Evolutionary conservation across 1,284 basidiomycete genomes (phyloP).

Genomic region (Tranzscheliella williamsii): DNA sequence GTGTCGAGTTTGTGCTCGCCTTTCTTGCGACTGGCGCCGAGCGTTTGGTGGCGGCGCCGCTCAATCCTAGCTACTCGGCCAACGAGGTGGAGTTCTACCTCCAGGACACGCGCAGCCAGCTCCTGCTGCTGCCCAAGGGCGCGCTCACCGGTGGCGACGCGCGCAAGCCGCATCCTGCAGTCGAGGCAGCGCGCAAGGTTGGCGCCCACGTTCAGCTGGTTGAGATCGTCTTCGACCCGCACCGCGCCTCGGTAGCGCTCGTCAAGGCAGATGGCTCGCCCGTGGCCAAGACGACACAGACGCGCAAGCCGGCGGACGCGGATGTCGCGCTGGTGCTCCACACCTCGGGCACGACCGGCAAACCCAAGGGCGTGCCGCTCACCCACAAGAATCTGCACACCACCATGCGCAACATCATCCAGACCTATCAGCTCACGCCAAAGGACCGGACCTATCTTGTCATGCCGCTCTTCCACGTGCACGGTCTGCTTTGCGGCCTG

Average conservation of each 20-base stretch:
- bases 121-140: constrained; percentile 57
- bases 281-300: constrained; percentile 7
- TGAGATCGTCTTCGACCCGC: constrained; percentile 55
- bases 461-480: constrained; percentile 74
- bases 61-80: constrained; percentile 63
- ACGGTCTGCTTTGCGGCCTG: constrained; percentile 70
- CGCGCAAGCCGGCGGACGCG: constrained; percentile 34
- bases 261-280: constrained; percentile 26
- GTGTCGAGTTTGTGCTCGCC: constrained; percentile 61
- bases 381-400: constrained; percentile 68
- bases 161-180: constrained; percentile 43
- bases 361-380: constrained; percentile 67
- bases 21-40: constrained; percentile 60
- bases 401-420: constrained; percentile 66
- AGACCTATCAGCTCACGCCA: constrained; percentile 65
- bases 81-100: constrained; percentile 62
- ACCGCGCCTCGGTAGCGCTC: constrained; percentile 33
- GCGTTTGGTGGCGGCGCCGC: constrained; percentile 62
- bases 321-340: constrained; percentile 66
- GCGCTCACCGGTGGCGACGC: constrained; percentile 16
- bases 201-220: constrained; percentile 51
- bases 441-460: constrained; percentile 65
- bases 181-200: constrained; percentile 41
- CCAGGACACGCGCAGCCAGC: constrained; percentile 59
- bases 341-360: constrained; percentile 70